phyloP scores from a whole-genome alignment of 169 alveolate species.

The Plasmodium vinckei region DNA sequence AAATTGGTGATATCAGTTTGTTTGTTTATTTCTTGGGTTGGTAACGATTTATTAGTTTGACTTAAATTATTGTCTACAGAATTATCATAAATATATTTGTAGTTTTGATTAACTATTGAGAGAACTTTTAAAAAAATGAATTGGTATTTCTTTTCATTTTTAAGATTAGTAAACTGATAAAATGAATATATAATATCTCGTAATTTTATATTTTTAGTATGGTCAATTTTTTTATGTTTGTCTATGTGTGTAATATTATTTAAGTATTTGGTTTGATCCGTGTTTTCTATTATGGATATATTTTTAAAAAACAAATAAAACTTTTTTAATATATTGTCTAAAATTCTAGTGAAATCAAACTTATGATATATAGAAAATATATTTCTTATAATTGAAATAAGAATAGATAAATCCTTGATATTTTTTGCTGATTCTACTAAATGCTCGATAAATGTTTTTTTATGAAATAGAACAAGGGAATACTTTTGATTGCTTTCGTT shows the following conservation, averaged over 20 bases:
- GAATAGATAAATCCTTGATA: constrained; percentile 42
- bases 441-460: constrained; percentile 47
- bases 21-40: background rate
- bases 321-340: constrained; percentile 40
- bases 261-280: background rate
- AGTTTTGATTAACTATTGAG: constrained; percentile 19
- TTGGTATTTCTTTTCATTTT: constrained; percentile 10
- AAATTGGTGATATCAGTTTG: constrained; percentile 1
- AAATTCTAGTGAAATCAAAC: constrained; percentile 18
- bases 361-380: constrained; percentile 20
- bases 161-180: constrained; percentile 39
- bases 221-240: constrained; percentile 4
- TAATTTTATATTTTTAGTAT: constrained; percentile 17
- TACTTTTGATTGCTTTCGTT: background rate
- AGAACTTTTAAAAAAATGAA: constrained; percentile 39
- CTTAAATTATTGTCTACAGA: background rate
- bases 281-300: background rate
- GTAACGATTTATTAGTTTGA: background rate
- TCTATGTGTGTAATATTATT: background rate
- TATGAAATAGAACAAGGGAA: constrained; percentile 26
- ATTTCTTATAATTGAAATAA: constrained; percentile 51
- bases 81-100: background rate
- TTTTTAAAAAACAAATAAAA: constrained; percentile 22
- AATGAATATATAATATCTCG: constrained; percentile 58
- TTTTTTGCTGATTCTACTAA: constrained; percentile 43